These are phyloP conservation scores for Talaromyces sp. DNA, from an alignment of 2,329 filamentous ascomycete genomes.

Conservation along the genomic window DNA sequence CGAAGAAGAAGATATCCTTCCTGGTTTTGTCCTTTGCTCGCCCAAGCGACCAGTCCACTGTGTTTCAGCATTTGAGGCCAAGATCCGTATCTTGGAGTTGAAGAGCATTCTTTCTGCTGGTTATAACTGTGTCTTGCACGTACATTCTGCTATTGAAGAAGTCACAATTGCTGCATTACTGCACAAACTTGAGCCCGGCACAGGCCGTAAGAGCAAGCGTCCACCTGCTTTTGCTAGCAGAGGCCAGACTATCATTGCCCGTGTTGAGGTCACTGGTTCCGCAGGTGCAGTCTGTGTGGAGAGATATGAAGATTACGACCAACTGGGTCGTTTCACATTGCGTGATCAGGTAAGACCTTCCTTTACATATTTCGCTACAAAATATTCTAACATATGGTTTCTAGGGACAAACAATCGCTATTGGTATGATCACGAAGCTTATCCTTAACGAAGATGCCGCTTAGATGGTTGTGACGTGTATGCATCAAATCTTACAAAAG, in stretches of 20 bases:
- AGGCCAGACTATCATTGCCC: conserved; percentile 82
- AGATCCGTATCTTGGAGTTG: conserved; percentile 90
- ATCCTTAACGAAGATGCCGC: conserved; percentile 46
- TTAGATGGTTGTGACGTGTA: neutral
- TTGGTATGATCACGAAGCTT: conserved; percentile 97
- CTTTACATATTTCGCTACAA: neutral
- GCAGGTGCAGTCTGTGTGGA: conserved; percentile 89
- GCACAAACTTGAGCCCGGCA: conserved; percentile 95
- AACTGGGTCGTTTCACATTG: conserved; percentile 86
- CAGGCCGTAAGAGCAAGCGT: conserved; percentile 86
- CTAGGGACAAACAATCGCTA: conserved; percentile 97
- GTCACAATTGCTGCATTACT: conserved; percentile 84
- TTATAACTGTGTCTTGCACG: conserved; percentile 96
- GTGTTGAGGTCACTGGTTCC: conserved; percentile 80
- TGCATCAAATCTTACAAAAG: conserved; percentile 8
- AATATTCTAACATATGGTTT: conserved; percentile 24
- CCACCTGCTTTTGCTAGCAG: conserved; percentile 83
- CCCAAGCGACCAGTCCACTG: conserved; percentile 91
- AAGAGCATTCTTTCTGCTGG: conserved; percentile 92
- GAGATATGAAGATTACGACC: conserved; percentile 91
- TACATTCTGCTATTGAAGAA: conserved; percentile 96
- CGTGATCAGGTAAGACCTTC: conserved; percentile 67
- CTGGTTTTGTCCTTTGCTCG: conserved; percentile 94
- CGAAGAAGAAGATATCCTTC: conserved; percentile 94
- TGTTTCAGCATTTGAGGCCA: conserved; percentile 86